phyloP scores from a whole-genome alignment of 2,329 filamentous ascomycete species.

The Penicillium sp. region DNA sequence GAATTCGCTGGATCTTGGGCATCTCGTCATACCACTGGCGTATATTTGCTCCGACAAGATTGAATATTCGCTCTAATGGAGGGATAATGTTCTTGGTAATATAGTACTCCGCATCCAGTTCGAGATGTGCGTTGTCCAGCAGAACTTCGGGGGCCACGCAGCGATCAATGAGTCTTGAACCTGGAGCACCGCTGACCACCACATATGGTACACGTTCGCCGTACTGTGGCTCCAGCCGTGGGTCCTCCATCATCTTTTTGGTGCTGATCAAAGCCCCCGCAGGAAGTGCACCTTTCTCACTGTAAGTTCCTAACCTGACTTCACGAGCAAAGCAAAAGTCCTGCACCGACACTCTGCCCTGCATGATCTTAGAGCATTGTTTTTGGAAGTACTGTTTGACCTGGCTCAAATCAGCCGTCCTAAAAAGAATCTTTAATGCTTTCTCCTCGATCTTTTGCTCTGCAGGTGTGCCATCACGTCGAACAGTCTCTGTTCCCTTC shows the following conservation, averaged over 20 bases:
- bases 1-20: conserved; percentile 80
- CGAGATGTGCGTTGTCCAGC: conserved; percentile 68
- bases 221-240: conserved; percentile 84
- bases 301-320: conserved; percentile 85
- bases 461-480: conserved; percentile 88
- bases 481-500: conserved; percentile 96
- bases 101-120: conserved; percentile 93
- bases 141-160: conserved; percentile 85
- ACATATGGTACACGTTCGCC: conserved; percentile 95
- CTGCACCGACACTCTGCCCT: conserved; percentile 79
- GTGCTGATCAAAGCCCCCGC: conserved; percentile 87
- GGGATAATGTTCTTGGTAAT: conserved; percentile 94
- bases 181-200: conserved; percentile 81
- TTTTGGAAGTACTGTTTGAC: conserved; percentile 86
- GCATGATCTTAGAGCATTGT: conserved; percentile 91
- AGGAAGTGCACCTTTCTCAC: conserved; percentile 72
- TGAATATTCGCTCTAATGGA: conserved; percentile 92
- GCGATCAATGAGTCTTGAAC: conserved; percentile 79
- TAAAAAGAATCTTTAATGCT: conserved; percentile 81
- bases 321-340: conserved; percentile 96
- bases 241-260: conserved; percentile 79
- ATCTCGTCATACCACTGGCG: conserved; percentile 92
- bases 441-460: conserved; percentile 97
- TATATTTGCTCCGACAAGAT: conserved; percentile 88
- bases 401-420: conserved; percentile 80